Base-by-base conservation (phyloP, 1,284 basidiomycete species). In the Ustilago curta region DNA sequence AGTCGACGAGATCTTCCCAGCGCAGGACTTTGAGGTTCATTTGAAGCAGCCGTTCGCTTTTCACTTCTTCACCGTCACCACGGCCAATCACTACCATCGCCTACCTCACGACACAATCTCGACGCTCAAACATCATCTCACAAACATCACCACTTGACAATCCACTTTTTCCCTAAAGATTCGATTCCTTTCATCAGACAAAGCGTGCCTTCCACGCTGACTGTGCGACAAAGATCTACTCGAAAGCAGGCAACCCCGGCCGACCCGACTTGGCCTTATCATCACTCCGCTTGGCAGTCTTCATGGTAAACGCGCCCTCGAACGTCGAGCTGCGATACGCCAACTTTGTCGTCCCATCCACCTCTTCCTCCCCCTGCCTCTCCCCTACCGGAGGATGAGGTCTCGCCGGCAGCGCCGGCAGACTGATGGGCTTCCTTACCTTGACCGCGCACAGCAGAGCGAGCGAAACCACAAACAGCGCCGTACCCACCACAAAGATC, bases 401-500 rank as follows among this genome's bases (percentile, higher is more conserved):
- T 29, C 72, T 56, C 2, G 80, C 70, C 1, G 80, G 80, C 35
- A 82, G 45, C 1, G 72, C 48, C 19, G 80, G 77, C 16, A 82
- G 39, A 25, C 63, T 71, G 57, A 69, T 70, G 3, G 76, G 70
- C 39, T 70, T 75, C 25, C 80, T 51, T 14, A 82, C 75, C 57
- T 76, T 71, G 60, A 79, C 78, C 29, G 72, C 58, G 32, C 39
- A 66, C 48, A 79, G 21, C 49, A 77, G 14, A 1, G 69, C 18
- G 12, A 73, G 54, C 1, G 77, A 51, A 6, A 73, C 27, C 31
- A 76, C 21, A 27, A 76, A 80, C 39, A 80, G 19, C 8, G 39
- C 70, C 0, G 69, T 57, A 8, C 61, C 78, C 2, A 80, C 51
- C 1, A 67, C 53, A 52, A 83, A 83, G 64, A 83, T 83, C 5